Conservation (phyloP, 2,329 filamentous ascomycete species). For the Neonectria coccinea region DNA sequence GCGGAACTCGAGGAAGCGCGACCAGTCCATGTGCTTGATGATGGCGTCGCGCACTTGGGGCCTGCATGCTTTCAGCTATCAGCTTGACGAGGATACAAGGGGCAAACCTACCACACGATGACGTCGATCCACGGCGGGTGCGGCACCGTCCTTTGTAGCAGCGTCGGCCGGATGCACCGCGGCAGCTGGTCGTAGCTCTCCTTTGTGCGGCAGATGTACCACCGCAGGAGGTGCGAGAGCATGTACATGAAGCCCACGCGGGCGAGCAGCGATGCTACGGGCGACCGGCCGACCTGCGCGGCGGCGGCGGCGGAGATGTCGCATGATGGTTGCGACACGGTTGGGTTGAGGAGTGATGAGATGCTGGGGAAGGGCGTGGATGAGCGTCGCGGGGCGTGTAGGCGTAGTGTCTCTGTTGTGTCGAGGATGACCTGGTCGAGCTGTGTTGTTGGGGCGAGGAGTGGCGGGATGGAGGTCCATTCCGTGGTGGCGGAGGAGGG, state of each 20-base stretch:
- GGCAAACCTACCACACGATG: constrained; percentile 28
- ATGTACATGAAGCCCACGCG: constrained; percentile 38
- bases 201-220: constrained; percentile 41
- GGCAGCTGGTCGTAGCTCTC: constrained; percentile 43
- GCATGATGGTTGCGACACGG: background rate
- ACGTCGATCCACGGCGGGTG: constrained; percentile 45
- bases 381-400: constrained; percentile 2
- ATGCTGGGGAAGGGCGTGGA: constrained; percentile 40
- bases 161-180: constrained; percentile 38
- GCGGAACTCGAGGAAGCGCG: constrained; percentile 28
- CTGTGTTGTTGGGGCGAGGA: constrained; percentile 30
- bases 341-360: constrained; percentile 39
- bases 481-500: constrained; percentile 10
- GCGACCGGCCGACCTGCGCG: constrained; percentile 30
- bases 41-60: constrained; percentile 36
- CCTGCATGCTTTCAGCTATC: background rate
- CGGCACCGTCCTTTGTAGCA: constrained; percentile 40
- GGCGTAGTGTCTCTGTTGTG: constrained; percentile 30
- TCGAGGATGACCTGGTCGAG: constrained; percentile 32
- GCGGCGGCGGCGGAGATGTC: constrained; percentile 33
- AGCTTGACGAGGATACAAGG: too few relatives aligned
- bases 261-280: constrained; percentile 22
- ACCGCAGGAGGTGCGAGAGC: constrained; percentile 29
- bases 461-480: constrained; percentile 32
- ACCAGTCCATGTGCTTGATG: constrained; percentile 37